phyloP scores from a whole-genome alignment of 2,329 filamentous ascomycete species.

The Paradendryphiella salina region DNA sequence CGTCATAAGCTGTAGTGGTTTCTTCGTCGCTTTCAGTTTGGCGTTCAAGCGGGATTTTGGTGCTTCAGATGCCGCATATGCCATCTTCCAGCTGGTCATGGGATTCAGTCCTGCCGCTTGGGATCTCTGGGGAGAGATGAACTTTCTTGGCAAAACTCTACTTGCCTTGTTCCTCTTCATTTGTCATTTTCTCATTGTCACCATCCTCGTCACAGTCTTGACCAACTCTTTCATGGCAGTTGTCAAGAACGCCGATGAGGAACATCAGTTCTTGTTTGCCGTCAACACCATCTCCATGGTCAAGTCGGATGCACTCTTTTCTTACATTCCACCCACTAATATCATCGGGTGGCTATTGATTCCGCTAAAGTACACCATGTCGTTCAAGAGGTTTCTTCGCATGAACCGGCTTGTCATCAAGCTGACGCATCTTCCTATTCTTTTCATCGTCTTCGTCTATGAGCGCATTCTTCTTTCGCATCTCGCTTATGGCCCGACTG shows the following conservation, averaged over 20 bases:
- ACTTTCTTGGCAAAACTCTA: slow-evolving; percentile 73
- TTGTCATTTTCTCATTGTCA: slow-evolving; percentile 92
- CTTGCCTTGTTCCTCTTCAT: slow-evolving; percentile 86
- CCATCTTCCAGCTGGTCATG: slow-evolving; percentile 92
- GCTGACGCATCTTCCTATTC: slow-evolving; percentile 80
- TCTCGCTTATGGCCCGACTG: slow-evolving; percentile 77
- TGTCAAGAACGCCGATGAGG: slow-evolving; percentile 88
- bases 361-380: slow-evolving; percentile 77
- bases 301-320: slow-evolving; percentile 95
- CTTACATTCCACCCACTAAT: slow-evolving; percentile 88
- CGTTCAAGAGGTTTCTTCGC: slow-evolving; percentile 78
- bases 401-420: slow-evolving; percentile 93
- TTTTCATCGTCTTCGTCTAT: slow-evolving; percentile 86
- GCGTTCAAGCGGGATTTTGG: slow-evolving; percentile 72
- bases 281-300: slow-evolving; percentile 98
- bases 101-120: slow-evolving; percentile 94
- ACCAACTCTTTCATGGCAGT: slow-evolving; percentile 97
- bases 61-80: slow-evolving; percentile 77
- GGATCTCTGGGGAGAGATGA: slow-evolving; percentile 84
- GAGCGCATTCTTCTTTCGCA: slow-evolving; percentile 78
- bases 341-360: slow-evolving; percentile 88
- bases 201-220: slow-evolving; percentile 91
- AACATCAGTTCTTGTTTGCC: slow-evolving; percentile 89
- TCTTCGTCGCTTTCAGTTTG: slow-evolving; percentile 91
- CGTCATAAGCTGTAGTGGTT: slow-evolving; percentile 86